Evolutionary conservation across 2,329 filamentous ascomycete genomes (phyloP).

Genomic region (Colletotrichum sp.): DNA sequence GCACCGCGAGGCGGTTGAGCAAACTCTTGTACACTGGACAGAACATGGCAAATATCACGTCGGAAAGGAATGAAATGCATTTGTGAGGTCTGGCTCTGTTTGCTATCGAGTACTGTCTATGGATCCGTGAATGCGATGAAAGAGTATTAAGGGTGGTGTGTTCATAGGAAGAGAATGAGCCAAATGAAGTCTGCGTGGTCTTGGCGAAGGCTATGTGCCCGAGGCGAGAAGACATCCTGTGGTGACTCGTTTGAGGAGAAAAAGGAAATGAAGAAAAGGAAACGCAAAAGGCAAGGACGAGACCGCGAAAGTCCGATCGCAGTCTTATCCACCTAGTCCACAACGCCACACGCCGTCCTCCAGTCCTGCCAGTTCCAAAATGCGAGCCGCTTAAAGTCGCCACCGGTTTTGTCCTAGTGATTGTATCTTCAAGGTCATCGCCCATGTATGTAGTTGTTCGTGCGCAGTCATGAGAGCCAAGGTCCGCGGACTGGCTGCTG

Average conservation of each 20-base stretch:
- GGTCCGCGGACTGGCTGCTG: background rate
- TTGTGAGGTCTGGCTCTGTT: background rate
- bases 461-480: background rate
- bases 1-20: background rate
- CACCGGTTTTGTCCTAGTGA: background rate
- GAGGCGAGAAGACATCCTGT: background rate
- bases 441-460: background rate
- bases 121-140: background rate
- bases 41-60: background rate
- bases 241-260: background rate
- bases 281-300: background rate
- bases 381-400: background rate
- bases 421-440: background rate
- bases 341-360: too few species aligned
- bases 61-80: background rate
- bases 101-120: background rate
- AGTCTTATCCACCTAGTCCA: background rate
- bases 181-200: background rate
- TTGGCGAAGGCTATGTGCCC: background rate
- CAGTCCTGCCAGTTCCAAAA: background rate
- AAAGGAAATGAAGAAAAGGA: background rate
- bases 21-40: accelerated
- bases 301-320: background rate
- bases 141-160: background rate
- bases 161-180: background rate